Conservation (phyloP, 1,139 yeast genomes). For the Saccharomyces hybrid region DNA sequence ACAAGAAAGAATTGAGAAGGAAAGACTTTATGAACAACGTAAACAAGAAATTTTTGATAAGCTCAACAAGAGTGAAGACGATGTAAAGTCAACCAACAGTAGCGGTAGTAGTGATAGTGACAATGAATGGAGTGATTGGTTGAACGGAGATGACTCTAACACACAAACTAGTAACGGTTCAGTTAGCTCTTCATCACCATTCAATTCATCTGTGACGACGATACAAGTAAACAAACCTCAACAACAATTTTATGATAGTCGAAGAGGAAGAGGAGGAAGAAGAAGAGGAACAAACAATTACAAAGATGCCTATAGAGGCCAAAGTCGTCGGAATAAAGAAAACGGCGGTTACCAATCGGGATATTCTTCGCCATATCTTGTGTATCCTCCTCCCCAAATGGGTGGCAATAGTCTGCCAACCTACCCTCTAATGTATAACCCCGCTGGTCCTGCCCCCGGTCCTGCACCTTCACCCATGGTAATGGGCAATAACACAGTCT, state of each 20-base stretch:
- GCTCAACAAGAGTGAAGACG: constrained; percentile 6
- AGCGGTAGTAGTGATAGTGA: not conserved
- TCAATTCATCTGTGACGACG: not conserved
- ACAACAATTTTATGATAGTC: not conserved
- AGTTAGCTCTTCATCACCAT: constrained; percentile 6
- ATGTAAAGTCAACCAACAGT: constrained; percentile 1
- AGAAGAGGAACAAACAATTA: constrained; percentile 1
- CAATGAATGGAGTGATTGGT: not conserved
- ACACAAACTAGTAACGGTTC: constrained; percentile 1
- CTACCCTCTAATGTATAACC: not conserved
- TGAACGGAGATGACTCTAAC: not conserved
- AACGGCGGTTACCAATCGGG: constrained; percentile 2
- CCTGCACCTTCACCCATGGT: not conserved
- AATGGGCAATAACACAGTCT: not conserved
- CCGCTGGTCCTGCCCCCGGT: not conserved
- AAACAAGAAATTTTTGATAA: constrained; percentile 19
- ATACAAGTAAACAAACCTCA: not conserved
- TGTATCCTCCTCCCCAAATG: constrained; percentile 11
- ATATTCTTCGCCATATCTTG: constrained; percentile 12
- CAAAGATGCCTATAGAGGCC: constrained; percentile 1
- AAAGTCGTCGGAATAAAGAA: constrained; percentile 4
- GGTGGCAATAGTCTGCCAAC: not conserved
- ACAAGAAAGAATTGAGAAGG: constrained; percentile 16
- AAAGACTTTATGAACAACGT: constrained; percentile 17
- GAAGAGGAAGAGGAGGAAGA: constrained; percentile 2